Evolutionary conservation across 257 asterid genomes (phyloP).

Genomic region (Nyctanthes arbortristis): DNA sequence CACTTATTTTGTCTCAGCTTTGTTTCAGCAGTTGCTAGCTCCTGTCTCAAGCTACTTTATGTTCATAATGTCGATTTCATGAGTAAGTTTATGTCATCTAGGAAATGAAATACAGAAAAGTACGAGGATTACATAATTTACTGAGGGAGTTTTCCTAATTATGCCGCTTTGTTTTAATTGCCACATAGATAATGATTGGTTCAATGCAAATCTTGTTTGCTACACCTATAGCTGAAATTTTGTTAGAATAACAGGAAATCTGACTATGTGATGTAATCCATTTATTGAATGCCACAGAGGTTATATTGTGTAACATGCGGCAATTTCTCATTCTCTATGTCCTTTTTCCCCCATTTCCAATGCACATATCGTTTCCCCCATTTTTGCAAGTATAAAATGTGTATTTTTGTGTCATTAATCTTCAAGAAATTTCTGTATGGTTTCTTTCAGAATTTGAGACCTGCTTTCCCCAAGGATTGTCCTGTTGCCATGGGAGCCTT

Average conservation of each 20-base stretch:
- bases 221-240: background rate
- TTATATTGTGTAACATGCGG: background rate
- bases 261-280: background rate
- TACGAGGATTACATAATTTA: background rate
- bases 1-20: background rate
- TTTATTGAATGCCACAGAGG: background rate
- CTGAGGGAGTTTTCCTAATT: background rate
- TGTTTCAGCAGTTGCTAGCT: background rate
- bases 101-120: background rate
- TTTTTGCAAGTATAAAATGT: background rate
- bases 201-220: background rate
- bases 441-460: slow-evolving; percentile 68
- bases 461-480: slow-evolving; percentile 60
- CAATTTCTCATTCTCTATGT: background rate
- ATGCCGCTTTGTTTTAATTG: background rate
- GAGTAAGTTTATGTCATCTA: background rate
- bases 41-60: background rate
- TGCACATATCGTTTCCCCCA: background rate
- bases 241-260: background rate
- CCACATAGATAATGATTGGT: background rate
- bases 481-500: slow-evolving; percentile 76
- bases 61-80: background rate
- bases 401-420: background rate
- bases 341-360: background rate
- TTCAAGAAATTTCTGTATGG: slow-evolving; percentile 6